Evolutionary conservation across 805 yeast species (phyloP).

Genomic region (fission yeast (Schizosaccharomyces pombe)): DNA sequence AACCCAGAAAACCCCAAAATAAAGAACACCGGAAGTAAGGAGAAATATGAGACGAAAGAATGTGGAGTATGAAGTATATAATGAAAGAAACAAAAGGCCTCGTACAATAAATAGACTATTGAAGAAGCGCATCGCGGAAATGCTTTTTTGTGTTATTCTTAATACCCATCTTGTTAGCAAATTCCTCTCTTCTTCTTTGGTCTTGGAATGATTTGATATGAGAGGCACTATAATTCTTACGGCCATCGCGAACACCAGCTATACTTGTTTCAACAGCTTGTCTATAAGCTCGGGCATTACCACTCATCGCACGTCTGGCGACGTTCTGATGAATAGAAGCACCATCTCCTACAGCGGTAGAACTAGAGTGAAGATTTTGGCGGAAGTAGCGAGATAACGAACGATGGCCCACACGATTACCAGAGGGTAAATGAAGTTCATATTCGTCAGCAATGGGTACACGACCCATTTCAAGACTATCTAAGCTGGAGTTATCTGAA

Average conservation of each 20-base stretch:
- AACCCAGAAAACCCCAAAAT: neutral
- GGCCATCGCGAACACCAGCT: neutral
- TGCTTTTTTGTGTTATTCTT: conserved; percentile 59
- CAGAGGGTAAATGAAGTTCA: conserved; percentile 47
- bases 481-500: conserved; percentile 12
- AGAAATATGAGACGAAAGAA: neutral
- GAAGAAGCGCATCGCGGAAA: conserved; percentile 50
- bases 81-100: conserved; percentile 1
- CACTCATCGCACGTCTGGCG: conserved; percentile 3
- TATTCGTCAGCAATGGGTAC: conserved; percentile 28
- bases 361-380: conserved; percentile 26
- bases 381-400: conserved; percentile 46
- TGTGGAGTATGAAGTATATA: neutral
- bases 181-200: conserved; percentile 25
- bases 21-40: neutral
- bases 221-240: neutral
- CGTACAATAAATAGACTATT: conserved; percentile 9
- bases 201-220: conserved; percentile 21
- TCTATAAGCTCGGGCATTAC: conserved; percentile 8
- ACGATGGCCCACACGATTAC: conserved; percentile 62
- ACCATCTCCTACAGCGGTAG: conserved; percentile 11
- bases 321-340: conserved; percentile 10
- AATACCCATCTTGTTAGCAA: conserved; percentile 30
- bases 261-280: conserved; percentile 12
- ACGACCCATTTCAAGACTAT: conserved; percentile 4